Base-by-base conservation (phyloP, 2,329 filamentous ascomycete species). In the Hymenoscyphus repandus region DNA sequence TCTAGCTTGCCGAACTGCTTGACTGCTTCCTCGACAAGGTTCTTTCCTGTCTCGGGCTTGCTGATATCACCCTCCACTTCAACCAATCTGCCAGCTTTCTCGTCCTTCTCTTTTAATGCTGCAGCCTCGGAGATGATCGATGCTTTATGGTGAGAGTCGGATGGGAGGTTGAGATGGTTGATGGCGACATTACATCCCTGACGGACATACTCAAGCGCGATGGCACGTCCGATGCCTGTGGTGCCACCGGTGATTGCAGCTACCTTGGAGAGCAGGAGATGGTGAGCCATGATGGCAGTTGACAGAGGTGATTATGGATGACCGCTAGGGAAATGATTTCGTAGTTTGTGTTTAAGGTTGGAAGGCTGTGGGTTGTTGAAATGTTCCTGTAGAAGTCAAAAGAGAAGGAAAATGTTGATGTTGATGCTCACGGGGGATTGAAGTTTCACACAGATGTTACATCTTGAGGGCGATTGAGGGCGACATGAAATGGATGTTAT, bases 181-280 rank as follows among this genome's bases (percentile, higher is more conserved):
- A 95, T 80, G 27, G 86, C 82, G 31, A 95, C 87, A 65, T 80
- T 78, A 59, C 86, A 87, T 58, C 90, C 90, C 61, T 95, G 88
- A 4, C 77, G 75, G 47, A 92, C 73, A 67, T 88, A 95, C 62
- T 84, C 85, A 45, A 95, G 77, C 38, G 86, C 83, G 56, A 95
- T 95, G 59, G 90, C 90, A 58, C 88, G 80, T 47, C 90, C 90
- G 62, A 95, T 95, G 49, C 90, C 90, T 1, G 89, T 95, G 3
- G 86, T 85, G 51, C 88, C 90, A 57, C 90, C 90, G 5, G 90
- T 95, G 63, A 96, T 90, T 66, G 90, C 86, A 69, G 88, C 88
- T 11, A 84, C 85, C 70, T 95, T 95, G 68, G 80, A 82, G 49
- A 72, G 66, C 51, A 95, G 81, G 59, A 93, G 77, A 58, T 55